A percentile compares a stretch with the other conserved stretches of the same genome.
These are phyloP conservation scores for Crataegus laevigata DNA, from an alignment of 306 rosid genomes.

Conservation along the genomic window DNA sequence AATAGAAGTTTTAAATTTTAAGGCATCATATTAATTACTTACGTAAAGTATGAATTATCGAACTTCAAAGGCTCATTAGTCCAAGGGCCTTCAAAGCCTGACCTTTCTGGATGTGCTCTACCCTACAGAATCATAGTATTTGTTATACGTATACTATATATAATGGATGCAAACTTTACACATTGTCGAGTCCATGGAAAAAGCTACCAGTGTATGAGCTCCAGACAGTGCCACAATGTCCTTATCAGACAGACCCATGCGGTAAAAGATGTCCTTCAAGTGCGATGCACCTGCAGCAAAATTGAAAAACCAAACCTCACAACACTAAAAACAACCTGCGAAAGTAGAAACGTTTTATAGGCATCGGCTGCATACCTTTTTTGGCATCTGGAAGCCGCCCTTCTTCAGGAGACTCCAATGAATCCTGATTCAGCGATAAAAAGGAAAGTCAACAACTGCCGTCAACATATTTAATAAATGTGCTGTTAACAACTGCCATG, in stretches of 20 bases:
- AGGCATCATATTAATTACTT: conserved; percentile 14
- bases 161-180: neutral
- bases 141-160: neutral
- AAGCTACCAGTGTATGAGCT: conserved; percentile 83
- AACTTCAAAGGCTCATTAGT: conserved; percentile 61
- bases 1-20: neutral
- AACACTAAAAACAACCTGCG: neutral
- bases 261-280: conserved; percentile 63
- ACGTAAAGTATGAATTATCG: conserved; percentile 81
- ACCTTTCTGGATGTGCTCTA: conserved; percentile 72
- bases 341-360: neutral
- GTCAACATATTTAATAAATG: neutral
- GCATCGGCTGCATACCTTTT: conserved; percentile 38
- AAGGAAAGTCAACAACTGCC: neutral
- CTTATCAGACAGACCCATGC: conserved; percentile 72
- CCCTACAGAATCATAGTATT: conserved; percentile 41
- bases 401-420: conserved; percentile 52
- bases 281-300: conserved; percentile 55
- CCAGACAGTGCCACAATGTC: conserved; percentile 92
- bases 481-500: neutral
- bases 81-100: conserved; percentile 80
- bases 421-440: conserved; percentile 45
- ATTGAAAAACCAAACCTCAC: neutral
- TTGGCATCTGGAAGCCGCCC: conserved; percentile 91
- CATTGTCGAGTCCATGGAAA: neutral